Conservation (phyloP, 768 basidiomycete species). For the Pisolithus orientalis region DNA sequence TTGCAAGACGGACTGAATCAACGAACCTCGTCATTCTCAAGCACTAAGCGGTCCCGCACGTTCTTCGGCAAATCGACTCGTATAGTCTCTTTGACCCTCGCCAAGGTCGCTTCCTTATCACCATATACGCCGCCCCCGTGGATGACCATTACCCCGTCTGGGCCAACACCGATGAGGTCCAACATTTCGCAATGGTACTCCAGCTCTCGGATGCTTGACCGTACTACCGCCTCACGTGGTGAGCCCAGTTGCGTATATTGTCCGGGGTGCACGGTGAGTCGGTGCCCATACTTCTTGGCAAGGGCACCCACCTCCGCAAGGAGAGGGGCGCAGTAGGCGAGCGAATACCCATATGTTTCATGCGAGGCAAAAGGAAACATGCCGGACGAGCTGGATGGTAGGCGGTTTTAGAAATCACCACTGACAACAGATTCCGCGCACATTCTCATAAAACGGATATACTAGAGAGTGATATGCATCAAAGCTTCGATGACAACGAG, state of each 20-base stretch:
- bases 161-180: conserved; percentile 72
- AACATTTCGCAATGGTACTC: conserved; percentile 86
- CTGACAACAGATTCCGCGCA: conserved; percentile 5
- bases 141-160: conserved; percentile 85
- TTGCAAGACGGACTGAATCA: not conserved
- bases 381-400: conserved; percentile 56
- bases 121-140: conserved; percentile 84
- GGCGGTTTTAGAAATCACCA: not conserved
- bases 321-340: conserved; percentile 61
- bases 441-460: conserved; percentile 82
- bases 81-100: conserved; percentile 69
- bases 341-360: conserved; percentile 67
- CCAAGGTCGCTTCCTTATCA: conserved; percentile 67
- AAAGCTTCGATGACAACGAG: not conserved
- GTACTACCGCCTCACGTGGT: conserved; percentile 67
- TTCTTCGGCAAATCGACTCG: conserved; percentile 48
- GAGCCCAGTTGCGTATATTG: conserved; percentile 83
- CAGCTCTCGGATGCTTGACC: conserved; percentile 73
- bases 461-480: conserved; percentile 23
- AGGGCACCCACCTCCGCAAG: conserved; percentile 55
- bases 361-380: conserved; percentile 95
- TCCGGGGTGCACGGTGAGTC: conserved; percentile 85
- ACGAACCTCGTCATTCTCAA: conserved; percentile 91
- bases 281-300: conserved; percentile 64
- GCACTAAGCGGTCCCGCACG: conserved; percentile 67